These are phyloP conservation scores for Lachnellula subtilissima DNA, from an alignment of 2,329 filamentous ascomycete genomes.

Conservation along the genomic window DNA sequence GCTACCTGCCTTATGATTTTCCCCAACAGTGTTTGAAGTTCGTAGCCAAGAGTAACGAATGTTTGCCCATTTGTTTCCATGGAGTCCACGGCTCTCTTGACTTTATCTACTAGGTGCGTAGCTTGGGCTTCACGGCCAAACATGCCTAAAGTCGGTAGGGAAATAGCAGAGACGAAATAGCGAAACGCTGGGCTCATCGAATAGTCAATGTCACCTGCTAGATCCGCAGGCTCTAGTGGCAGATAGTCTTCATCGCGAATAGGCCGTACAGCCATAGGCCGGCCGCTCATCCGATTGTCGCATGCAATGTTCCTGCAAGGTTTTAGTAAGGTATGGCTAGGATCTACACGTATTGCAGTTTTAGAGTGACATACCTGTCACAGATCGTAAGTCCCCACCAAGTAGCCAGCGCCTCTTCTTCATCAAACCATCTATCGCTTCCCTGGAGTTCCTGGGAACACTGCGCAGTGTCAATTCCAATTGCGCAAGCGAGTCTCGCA, in stretches of 20 bases:
- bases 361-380: slow-evolving; percentile 16
- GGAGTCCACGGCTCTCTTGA: slow-evolving; percentile 7
- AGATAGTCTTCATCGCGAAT: slow-evolving; percentile 18
- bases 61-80: slow-evolving; percentile 6
- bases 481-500: slow-evolving; percentile 16
- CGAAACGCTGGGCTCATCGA: slow-evolving; percentile 6
- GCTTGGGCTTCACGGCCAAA: slow-evolving; percentile 24
- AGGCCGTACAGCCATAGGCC: slow-evolving; percentile 15
- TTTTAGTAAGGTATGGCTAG: background rate
- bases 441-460: slow-evolving; percentile 14
- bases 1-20: slow-evolving; percentile 15
- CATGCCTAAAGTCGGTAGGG: slow-evolving; percentile 9
- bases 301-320: slow-evolving; percentile 11
- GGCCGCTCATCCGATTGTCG: slow-evolving; percentile 11
- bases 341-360: background rate
- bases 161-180: slow-evolving; percentile 16
- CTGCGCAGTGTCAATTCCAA: slow-evolving; percentile 15
- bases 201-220: slow-evolving; percentile 5
- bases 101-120: slow-evolving; percentile 16
- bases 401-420: slow-evolving; percentile 17
- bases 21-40: slow-evolving; percentile 13
- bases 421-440: slow-evolving; percentile 18
- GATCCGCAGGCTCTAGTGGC: slow-evolving; percentile 13
- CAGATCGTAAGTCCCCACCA: slow-evolving; percentile 24
- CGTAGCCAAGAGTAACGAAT: slow-evolving; percentile 12